Base-by-base conservation (phyloP, 192 early-diverging fungal species). In the Gaertneriomyces sp. region DNA sequence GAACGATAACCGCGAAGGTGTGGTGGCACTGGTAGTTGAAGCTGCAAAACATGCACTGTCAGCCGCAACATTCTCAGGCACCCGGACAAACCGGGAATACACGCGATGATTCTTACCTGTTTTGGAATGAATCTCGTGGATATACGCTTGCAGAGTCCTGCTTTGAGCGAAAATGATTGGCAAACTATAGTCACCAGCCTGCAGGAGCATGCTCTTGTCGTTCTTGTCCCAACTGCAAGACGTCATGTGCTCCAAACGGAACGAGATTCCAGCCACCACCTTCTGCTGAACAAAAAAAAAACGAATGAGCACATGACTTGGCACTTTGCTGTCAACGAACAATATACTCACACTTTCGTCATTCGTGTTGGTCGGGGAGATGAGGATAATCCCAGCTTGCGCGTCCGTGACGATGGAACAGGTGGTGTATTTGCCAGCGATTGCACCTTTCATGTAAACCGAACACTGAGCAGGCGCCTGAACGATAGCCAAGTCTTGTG, bases 181-280 rank as follows among this genome's bases (percentile, higher is more conserved):
- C 6, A 63, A 1, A 47, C 47, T 52, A 33, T 63, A 52, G 6
- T 53, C 61, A 10, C 61, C 61, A 14, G 61, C 61, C 52, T 63
- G 61, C 8, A 63, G 49, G 16, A 63, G 11, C 47, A 63, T 11
- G 7, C 16, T 39, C 6, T 53, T 17, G 0, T 63, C 61, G 6
- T 14, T 7, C 20, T 7, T 16, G 49, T 63, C 50, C 46, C 46
- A 63, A 42, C 45, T 52, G 61, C 7, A 63, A 6, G 7, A 16
- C 33, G 45, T 52, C 7, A 63, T 6, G 25, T 63, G 61, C 4
- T 63, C 47, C 7, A 63, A 14, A 12, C 61, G 61, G 47, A 63
- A 38, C 5, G 61, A 63, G 11, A 25, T 38, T 9, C 61, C 47
- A 38, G 47, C 12, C 1, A 49, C 11, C 12, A n/a, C 1, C 47